phyloP scores from a whole-genome alignment of 75 land plant species.

The Ceratopteris richardii region DNA sequence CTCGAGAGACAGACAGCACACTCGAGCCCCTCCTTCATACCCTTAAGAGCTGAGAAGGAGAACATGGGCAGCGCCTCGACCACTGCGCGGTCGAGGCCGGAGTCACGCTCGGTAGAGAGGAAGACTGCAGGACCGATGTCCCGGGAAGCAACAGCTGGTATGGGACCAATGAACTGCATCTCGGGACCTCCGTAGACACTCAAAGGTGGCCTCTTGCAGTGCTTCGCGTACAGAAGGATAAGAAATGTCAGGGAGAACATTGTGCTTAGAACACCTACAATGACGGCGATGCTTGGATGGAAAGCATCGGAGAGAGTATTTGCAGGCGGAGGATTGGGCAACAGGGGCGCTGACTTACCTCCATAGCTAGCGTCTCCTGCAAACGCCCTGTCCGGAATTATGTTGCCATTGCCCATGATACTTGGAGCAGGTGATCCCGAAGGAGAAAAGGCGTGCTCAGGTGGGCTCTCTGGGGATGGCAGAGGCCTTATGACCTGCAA shows the following conservation, averaged over 20 bases:
- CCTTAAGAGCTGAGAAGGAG: slow-evolving; percentile 61
- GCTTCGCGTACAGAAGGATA: slow-evolving; percentile 54
- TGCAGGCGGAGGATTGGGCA: not conserved
- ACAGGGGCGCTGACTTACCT: not conserved
- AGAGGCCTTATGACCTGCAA: not conserved
- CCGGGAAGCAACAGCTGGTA: not conserved
- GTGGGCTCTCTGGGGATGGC: not conserved
- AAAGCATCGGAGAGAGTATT: slow-evolving; percentile 13
- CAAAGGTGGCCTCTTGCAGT: slow-evolving; percentile 33
- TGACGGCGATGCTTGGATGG: slow-evolving; percentile 46
- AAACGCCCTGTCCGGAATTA: not conserved
- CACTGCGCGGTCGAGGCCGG: slow-evolving; percentile 62
- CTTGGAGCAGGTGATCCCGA: not conserved
- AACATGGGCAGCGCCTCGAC: slow-evolving; percentile 85
- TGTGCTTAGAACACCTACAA: slow-evolving; percentile 49
- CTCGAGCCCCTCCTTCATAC: slow-evolving; percentile 69
- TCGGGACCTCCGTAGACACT: slow-evolving; percentile 8
- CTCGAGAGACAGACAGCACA: slow-evolving; percentile 76
- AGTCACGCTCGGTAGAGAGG: slow-evolving; percentile 14
- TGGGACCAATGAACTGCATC: not conserved
- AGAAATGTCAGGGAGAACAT: slow-evolving; percentile 55
- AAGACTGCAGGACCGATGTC: not conserved
- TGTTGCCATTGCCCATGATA: not conserved
- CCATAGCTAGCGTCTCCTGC: not conserved
- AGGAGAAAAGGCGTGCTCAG: not conserved